Conservation (phyloP, 805 yeast species). For the Clavispora santaluciae region DNA sequence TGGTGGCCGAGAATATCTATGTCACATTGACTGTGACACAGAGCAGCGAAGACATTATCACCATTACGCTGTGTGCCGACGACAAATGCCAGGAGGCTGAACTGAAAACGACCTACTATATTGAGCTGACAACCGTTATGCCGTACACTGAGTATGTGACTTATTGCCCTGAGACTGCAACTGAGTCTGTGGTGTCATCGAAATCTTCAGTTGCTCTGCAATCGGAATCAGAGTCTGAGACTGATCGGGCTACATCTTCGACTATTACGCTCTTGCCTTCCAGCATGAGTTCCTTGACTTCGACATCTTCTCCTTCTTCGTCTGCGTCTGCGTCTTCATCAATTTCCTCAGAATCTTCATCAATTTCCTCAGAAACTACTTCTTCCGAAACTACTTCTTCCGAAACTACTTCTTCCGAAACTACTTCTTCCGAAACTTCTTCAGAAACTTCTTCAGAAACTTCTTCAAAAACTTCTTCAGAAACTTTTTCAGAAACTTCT, state of each 20-base stretch:
- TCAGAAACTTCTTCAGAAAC: too few relatives aligned
- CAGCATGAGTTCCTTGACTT: too few relatives aligned
- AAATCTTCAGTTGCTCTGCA: not conserved
- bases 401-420: too few relatives aligned
- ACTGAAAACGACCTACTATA: not conserved
- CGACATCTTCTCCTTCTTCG: too few relatives aligned
- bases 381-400: too few relatives aligned
- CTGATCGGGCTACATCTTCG: too few relatives aligned
- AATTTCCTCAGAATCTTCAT: too few relatives aligned
- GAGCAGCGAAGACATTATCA: not conserved
- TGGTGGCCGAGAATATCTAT: not conserved
- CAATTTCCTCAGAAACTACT: too few relatives aligned
- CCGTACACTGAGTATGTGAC: conserved; percentile 2
- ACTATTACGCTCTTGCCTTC: too few relatives aligned
- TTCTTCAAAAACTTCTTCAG: not conserved
- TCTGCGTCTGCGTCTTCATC: too few relatives aligned
- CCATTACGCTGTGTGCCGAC: not conserved
- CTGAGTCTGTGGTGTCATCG: not conserved
- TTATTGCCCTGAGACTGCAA: conserved; percentile 5
- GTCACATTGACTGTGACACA: not conserved
- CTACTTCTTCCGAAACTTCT: too few relatives aligned
- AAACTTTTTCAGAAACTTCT: not conserved
- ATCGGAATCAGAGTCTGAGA: not conserved
- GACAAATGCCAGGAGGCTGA: not conserved
- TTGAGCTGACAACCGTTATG: not conserved